Evolutionary conservation across 352 stramenopile genomes (phyloP), one percentile per base, ranked within the genome.

Genomic region (Phytophthora megakarya): DNA sequence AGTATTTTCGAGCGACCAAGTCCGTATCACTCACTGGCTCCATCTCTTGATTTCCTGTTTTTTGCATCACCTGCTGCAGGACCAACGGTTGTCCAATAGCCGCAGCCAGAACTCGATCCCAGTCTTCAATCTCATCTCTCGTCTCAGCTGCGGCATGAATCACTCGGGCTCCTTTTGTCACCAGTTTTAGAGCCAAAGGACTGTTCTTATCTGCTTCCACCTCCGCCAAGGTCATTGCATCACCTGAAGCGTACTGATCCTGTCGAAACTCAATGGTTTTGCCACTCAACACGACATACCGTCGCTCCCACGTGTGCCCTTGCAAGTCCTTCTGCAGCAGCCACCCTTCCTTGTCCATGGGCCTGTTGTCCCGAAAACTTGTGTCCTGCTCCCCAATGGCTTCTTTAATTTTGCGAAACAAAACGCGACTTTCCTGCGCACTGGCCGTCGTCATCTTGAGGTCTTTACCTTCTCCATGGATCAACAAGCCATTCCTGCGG

Each of bases 381-480:
- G 22, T 54, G 21, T 72, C 58, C 51, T 70, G 63, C 44, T 81
- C 63, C 8, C 51, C 72, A 43, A 84, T 68, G 0, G 67, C 80
- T 28, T 70, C 22, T 61, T 84, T 78, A 47, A 93, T 70, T 56
- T 62, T 70, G 4, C 48, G 53, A 18, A 89, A 78, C 28, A 87
- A 83, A 55, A 72, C 52, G 45, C 74, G 76, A 60, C 69, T 76
- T 47, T 93, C 78, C n/a, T 86, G 73, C 12, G 70, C 61, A 22
- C 59, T 81, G 16, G 70, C 39, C 3, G 77, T 86, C 45, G 80
- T 86, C 76, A 93, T 84, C 57, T 84, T 87, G 37, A 93, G 80
- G 53, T 75, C 47, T 71, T 84, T 80, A 3, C 64, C 59, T 48
- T 84, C 72, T 45, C 84, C 84, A 45, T 76, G 73, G 48, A 90